Base-by-base conservation (phyloP, 169 alveolate genomes). In the Eimeria sp. region DNA sequence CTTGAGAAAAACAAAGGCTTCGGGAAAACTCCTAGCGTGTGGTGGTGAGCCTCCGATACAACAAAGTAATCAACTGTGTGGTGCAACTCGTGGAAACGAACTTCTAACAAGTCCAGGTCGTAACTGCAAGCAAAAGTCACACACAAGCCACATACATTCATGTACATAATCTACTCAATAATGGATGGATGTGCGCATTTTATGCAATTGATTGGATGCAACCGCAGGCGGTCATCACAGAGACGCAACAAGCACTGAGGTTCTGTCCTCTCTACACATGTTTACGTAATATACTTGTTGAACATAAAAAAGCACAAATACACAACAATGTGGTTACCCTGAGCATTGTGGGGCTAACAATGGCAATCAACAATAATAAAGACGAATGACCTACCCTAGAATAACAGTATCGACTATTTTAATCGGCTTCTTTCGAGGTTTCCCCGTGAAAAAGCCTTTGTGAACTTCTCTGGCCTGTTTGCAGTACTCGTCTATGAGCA, bases 371-470 rank as follows among this genome's bases (percentile, higher is more conserved):
- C 61, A 4, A 54, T 0, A 54, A 54, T 54, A 11, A 54, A 61
- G 70, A 4, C 9, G 70, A 22, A 13, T 47, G 72, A 4, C 70
- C 27, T 47, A 76, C 95, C 95, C 95, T 7, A 92, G 61, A 45
- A 92, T 92, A 18, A 92, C 92, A 43, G 92, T 63, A 61, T 92
- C 95, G 51, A 92, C 95, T 13, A 92, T 92, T 47, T 76, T 92
- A 6, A 92, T 43, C 16, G 91, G 84, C 20, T 92, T 92, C 51
- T 34, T n/a, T 14, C 95, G n/a, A 10, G 89, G 89, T 45, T 58
- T 43, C 0, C 95, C 95, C 30, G 95, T 76, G 58, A 92, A 92
- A 47, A 83, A 82, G 14, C 92, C 95, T 13, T 67, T 47, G 84
- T 92, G 95, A 6, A 92, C 67, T 76, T 58, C 75, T 11, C 75